Evolutionary conservation across 2,329 filamentous ascomycete species (phyloP), one percentile per base, ranked within the genome.

Genomic region (Aspergillus piperis): DNA sequence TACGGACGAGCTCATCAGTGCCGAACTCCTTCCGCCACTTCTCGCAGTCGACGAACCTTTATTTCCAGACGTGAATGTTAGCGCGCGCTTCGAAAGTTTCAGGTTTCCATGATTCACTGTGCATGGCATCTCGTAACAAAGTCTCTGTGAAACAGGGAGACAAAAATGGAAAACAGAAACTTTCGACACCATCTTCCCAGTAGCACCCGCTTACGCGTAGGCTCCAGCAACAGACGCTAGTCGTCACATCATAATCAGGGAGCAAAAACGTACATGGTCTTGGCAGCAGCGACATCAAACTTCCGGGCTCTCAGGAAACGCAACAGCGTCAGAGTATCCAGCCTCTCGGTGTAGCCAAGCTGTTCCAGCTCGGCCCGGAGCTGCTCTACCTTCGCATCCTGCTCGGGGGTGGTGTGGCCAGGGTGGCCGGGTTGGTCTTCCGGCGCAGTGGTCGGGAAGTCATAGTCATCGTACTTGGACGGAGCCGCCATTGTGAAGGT

Each of bases 381-480:
- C 83, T 97, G 91, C 73, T 87, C 81, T 51, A 98, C 89, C 80
- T 94, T 89, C 57, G 92, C 92, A 85, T 96, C 90, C 82, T 98
- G 92, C 77, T 90, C 86, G 60, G 87, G 83, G 58, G 89, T 95
- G 71, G 96, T 90, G 78, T 96, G 87, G 75, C 95, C 95, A 64
- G 94, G 89, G 78, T 97, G 92, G 66, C 95, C 95, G 70, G 83
- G 81, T 74, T 88, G 86, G 50, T 84, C 76, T 68, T 86, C 86
- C 58, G 90, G 86, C 50, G 91, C 87, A 64, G 86, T 89, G 66
- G 88, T 91, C 64, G 95, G 95, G 82, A 86, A 98, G 79, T 97
- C 93, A 80, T 95, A 98, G 82, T 96, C 78, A 81, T 98, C 95
- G 83, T 98, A 96, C 82, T 96, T 97, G 76, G 91, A 84, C 79